A percentile compares a stretch with the other conserved stretches of the same genome.
Conservation (phyloP, 208 protist species). For the Leishmania guyanensis region DNA sequence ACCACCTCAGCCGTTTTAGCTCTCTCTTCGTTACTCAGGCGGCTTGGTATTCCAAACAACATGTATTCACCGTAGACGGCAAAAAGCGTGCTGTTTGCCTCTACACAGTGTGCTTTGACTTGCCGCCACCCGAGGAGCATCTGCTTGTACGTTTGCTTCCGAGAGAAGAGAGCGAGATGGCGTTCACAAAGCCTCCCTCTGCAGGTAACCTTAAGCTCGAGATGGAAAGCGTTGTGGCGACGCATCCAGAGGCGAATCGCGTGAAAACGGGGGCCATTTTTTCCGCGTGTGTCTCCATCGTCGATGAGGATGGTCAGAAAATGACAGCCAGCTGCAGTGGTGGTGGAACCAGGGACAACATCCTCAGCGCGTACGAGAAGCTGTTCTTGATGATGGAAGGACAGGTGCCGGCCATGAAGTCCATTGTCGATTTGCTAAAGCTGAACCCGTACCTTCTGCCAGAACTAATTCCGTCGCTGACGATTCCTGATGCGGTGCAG, state of each 20-base stretch:
- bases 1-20: not conserved
- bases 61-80: constrained; percentile 45
- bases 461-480: constrained; percentile 18
- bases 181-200: not conserved
- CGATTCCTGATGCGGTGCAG: constrained; percentile 7
- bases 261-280: constrained; percentile 24
- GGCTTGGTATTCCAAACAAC: not conserved
- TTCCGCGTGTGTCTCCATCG: constrained; percentile 15
- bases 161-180: not conserved
- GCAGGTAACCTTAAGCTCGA: not conserved
- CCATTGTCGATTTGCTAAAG: constrained; percentile 1
- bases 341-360: constrained; percentile 15
- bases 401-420: constrained; percentile 1
- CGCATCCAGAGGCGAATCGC: not conserved
- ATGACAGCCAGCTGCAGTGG: constrained; percentile 3
- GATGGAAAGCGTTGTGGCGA: not conserved
- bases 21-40: constrained; percentile 4
- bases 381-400: constrained; percentile 9
- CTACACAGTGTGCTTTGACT: constrained; percentile 64
- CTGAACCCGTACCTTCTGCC: constrained; percentile 6
- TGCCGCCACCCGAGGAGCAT: constrained; percentile 38
- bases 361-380: constrained; percentile 22
- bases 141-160: constrained; percentile 37
- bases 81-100: constrained; percentile 67
- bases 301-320: constrained; percentile 20